These are phyloP conservation scores for Aspergillus floridensis DNA, from an alignment of 2,329 filamentous ascomycete genomes.

Conservation along the genomic window DNA sequence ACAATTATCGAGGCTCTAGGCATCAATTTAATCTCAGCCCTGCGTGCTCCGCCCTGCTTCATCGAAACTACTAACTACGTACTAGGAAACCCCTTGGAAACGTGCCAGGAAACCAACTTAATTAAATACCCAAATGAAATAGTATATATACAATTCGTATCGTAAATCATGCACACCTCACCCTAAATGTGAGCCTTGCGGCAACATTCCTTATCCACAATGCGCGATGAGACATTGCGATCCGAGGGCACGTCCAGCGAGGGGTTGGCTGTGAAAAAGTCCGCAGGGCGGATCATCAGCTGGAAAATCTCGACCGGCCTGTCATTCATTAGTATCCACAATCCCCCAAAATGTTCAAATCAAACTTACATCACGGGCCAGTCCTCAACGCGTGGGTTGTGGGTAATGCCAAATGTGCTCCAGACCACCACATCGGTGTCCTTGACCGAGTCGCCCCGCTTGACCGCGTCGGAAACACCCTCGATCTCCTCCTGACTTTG, in stretches of 20 bases:
- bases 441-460: conserved; percentile 32
- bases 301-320: conserved; percentile 41
- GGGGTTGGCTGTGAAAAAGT: conserved; percentile 56
- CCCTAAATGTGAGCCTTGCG: conserved; percentile 30
- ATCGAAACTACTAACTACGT: background rate
- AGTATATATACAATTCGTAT: conserved; percentile 7
- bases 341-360: background rate
- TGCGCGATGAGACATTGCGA: conserved; percentile 33
- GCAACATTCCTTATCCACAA: conserved; percentile 34
- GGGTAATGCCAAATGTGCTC: conserved; percentile 46
- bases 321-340: conserved; percentile 8
- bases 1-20: background rate
- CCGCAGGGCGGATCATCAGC: conserved; percentile 47
- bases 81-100: background rate
- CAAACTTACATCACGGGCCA: conserved; percentile 44
- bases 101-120: too few species aligned
- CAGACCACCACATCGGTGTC: conserved; percentile 46
- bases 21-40: background rate
- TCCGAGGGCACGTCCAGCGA: conserved; percentile 52
- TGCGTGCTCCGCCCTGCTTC: background rate
- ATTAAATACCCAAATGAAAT: background rate
- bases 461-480: conserved; percentile 34
- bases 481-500: conserved; percentile 46
- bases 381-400: conserved; percentile 46
- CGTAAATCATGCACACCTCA: conserved; percentile 6